Evolutionary conservation across 352 stramenopile genomes (phyloP), one percentile per base, ranked within the genome.

Genomic region (Phytophthora syringae): DNA sequence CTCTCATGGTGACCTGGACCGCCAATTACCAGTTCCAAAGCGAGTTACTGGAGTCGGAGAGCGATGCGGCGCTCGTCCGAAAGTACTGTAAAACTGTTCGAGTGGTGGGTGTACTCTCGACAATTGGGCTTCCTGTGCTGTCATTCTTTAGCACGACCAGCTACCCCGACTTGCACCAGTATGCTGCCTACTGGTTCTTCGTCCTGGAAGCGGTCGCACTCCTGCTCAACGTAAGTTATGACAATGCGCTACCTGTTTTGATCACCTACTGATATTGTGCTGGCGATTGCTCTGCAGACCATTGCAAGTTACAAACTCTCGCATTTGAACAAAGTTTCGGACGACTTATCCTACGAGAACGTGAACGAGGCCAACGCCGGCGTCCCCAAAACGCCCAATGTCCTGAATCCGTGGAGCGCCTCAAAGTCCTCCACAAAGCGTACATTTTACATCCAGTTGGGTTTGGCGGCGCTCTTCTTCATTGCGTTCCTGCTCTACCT

Each of bases 101-200:
- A 9, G 47, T 67, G n/a, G 37, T 76, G 30, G 75, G 72, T 18
- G 61, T 77, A 20, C 18, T 80, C 32, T 81, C 76, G 6, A 39
- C 58, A 5, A 42, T 85, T 10, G 80, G 71, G 2, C 68, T 89
- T 10, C 77, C 74, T n/a, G 53, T 82, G 7, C 44, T 89, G 24
- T 60, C 64, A 6, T 88, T 89, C 65, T 89, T 87, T 64, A 86
- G 75, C 39, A 89, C 83, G 15, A 69, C 82, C 7, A 77, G 70
- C 27, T 86, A 88, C 52, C 74, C 78, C 24, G 64, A 67, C 21
- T 28, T 82, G n/a, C 84, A 93, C 66, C 79, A 85, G 44, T 79
- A 79, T 42, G 79, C 72, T 0, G 84, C 84, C 24, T 90, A 90
- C 49, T 89, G 71, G 64, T 93, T 93, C 63, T 93, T 93, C 52